A percentile compares a stretch with the other conserved stretches of the same genome.
Evolutionary conservation across 139 green algal genomes (phyloP).

Genomic region (Haematococcus sp.): DNA sequence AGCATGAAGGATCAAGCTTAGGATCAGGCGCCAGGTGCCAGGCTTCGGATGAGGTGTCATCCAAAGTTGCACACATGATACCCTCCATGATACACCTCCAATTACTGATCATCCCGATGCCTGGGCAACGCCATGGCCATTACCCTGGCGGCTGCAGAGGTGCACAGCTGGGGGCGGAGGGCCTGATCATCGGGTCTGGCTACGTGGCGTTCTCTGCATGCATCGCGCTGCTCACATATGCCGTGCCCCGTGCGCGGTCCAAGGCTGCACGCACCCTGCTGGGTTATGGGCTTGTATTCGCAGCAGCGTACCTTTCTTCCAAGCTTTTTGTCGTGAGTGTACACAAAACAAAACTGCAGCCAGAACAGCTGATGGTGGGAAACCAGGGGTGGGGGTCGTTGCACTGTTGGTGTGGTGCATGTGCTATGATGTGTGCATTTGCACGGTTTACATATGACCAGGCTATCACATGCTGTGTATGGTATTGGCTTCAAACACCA

Average conservation of each 20-base stretch:
- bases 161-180: conserved; percentile 74
- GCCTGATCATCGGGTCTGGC: conserved; percentile 73
- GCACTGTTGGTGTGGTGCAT: too few species aligned
- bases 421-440: too few species aligned
- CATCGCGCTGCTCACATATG: conserved; percentile 42
- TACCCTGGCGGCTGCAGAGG: neutral
- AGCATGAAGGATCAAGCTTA: too few species aligned
- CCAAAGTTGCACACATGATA: too few species aligned
- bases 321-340: neutral
- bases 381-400: neutral
- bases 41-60: too few species aligned
- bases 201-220: conserved; percentile 55
- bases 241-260: conserved; percentile 28
- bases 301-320: conserved; percentile 23
- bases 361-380: neutral
- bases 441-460: too few species aligned
- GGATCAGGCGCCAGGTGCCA: too few species aligned
- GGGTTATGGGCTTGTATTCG: conserved; percentile 17
- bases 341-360: too few species aligned
- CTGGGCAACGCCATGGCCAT: too few species aligned
- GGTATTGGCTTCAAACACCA: neutral
- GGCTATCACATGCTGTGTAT: neutral
- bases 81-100: too few species aligned
- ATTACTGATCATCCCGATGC: too few species aligned
- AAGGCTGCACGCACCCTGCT: neutral